These are phyloP conservation scores for Cytospora paraplurivora DNA, from an alignment of 2,329 filamentous ascomycete species.

Conservation along the genomic window DNA sequence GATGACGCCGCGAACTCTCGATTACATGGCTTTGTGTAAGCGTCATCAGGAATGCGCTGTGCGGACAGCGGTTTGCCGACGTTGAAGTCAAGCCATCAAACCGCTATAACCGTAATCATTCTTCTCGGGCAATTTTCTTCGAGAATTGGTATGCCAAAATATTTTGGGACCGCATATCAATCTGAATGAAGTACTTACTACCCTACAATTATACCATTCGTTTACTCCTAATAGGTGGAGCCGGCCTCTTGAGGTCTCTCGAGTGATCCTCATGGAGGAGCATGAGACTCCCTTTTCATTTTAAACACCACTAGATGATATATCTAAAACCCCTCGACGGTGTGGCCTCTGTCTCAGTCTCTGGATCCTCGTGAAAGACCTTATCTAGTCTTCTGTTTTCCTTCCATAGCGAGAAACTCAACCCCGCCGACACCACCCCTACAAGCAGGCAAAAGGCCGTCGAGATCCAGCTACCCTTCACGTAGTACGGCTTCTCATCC, in stretches of 20 bases:
- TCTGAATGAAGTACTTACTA: no score
- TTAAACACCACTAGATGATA: constrained; percentile 1
- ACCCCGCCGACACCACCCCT: constrained; percentile 8
- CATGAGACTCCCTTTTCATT: neutral
- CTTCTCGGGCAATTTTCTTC: no score
- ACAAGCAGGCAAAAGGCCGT: constrained; percentile 22
- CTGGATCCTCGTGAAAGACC: constrained; percentile 12
- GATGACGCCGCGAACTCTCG: no score
- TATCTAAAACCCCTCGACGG: constrained; percentile 18
- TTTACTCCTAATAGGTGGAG: no score
- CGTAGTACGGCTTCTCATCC: constrained; percentile 39
- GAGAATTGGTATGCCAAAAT: no score
- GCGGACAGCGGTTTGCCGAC: no score
- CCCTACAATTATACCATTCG: no score
- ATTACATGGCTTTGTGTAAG: no score
- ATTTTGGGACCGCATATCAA: no score
- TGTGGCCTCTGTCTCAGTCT: constrained; percentile 2
- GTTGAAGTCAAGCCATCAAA: no score
- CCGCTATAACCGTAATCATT: no score
- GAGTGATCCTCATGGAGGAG: neutral
- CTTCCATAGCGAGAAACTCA: constrained; percentile 23
- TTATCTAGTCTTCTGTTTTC: constrained; percentile 21
- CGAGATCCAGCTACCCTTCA: constrained; percentile 34
- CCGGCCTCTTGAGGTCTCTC: neutral
- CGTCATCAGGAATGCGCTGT: no score